These are phyloP conservation scores for Actinidia polygama DNA, from an alignment of 179 eudicot genomes.

Conservation along the genomic window DNA sequence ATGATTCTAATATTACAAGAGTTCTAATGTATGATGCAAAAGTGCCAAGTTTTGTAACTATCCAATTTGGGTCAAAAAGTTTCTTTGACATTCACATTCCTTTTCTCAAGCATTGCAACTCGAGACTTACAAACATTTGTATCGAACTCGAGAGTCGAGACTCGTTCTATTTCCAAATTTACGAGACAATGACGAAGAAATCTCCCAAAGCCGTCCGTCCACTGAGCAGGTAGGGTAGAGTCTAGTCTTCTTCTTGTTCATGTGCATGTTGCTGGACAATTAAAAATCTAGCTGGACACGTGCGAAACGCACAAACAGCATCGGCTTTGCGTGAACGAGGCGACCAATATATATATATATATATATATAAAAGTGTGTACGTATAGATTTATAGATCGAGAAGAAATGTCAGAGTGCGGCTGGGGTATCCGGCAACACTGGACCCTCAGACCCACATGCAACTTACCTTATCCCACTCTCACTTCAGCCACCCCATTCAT, in stretches of 20 bases:
- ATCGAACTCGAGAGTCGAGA: too few relatives aligned
- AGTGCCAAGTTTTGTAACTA: too few relatives aligned
- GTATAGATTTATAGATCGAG: not conserved
- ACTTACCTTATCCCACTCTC: not conserved
- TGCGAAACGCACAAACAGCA: slow-evolving; percentile 20
- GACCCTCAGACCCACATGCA: not conserved
- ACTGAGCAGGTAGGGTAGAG: not conserved
- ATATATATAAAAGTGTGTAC: not conserved
- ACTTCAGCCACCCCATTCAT: not conserved
- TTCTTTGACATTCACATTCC: too few relatives aligned
- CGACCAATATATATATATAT: not conserved
- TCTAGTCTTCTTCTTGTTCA: not conserved
- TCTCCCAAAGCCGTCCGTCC: not conserved
- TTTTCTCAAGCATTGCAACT: too few relatives aligned
- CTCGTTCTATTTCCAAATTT: too few relatives aligned
- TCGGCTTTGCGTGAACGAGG: not conserved
- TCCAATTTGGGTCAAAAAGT: too few relatives aligned
- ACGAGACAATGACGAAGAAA: not conserved
- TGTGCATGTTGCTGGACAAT: too few relatives aligned
- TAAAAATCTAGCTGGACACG: slow-evolving; percentile 20
- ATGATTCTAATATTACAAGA: too few relatives aligned
- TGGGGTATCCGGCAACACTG: too few relatives aligned
- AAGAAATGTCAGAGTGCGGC: not conserved
- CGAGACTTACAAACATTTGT: too few relatives aligned
- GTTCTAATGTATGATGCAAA: too few relatives aligned